Evolutionary conservation across 2,329 filamentous ascomycete species (phyloP).

Genomic region (Elsinoe arachidis): DNA sequence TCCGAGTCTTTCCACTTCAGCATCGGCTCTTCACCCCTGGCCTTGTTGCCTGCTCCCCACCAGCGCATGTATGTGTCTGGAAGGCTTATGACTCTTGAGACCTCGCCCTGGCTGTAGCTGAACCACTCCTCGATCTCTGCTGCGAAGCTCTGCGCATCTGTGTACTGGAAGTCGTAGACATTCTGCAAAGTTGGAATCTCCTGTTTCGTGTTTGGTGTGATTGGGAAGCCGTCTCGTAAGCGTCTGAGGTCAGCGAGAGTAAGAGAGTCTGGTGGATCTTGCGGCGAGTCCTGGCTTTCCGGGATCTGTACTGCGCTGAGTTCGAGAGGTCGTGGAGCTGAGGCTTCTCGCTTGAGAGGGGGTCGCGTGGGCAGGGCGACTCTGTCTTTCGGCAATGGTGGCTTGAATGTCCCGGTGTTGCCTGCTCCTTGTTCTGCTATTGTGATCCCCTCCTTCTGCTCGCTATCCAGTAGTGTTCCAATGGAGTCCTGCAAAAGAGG

Average conservation of each 20-base stretch:
- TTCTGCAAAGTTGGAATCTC: conserved; percentile 25
- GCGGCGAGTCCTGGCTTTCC: conserved; percentile 21
- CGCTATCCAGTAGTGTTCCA: conserved; percentile 5
- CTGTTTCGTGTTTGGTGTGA: conserved; percentile 28
- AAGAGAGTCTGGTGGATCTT: conserved; percentile 35
- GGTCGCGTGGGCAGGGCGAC: conserved; percentile 29
- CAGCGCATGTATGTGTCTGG: conserved; percentile 68
- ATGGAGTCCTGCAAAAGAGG: neutral
- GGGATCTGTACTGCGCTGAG: conserved; percentile 27
- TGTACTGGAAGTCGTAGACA: conserved; percentile 67
- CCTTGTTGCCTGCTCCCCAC: conserved; percentile 45
- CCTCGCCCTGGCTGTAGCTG: conserved; percentile 79
- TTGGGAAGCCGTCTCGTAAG: conserved; percentile 33
- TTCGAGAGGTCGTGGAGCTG: conserved; percentile 33
- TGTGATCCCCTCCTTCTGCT: neutral
- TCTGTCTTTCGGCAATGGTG: conserved; percentile 26
- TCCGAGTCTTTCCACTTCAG: conserved; percentile 59
- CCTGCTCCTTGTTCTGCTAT: neutral
- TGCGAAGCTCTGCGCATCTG: conserved; percentile 51
- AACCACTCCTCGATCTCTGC: conserved; percentile 99
- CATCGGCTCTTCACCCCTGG: conserved; percentile 34
- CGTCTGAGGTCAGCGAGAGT: conserved; percentile 40
- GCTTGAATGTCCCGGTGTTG: conserved; percentile 19
- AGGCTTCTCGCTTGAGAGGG: conserved; percentile 32
- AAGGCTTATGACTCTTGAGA: conserved; percentile 65